Evolutionary conservation across 2,329 filamentous ascomycete species (phyloP).

Genomic region (Amauroascus niger): DNA sequence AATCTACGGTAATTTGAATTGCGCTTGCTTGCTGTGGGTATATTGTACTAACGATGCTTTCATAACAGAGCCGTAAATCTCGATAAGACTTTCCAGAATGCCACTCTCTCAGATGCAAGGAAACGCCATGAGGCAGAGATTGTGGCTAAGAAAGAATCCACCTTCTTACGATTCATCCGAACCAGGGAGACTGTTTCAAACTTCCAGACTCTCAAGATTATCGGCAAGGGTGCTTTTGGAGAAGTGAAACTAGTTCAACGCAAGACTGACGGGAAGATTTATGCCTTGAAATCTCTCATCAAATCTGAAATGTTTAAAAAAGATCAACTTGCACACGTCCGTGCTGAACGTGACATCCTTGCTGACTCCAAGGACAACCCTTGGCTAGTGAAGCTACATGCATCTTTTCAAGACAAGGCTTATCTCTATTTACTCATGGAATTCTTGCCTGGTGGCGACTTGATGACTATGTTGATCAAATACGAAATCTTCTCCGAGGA

Average conservation of each 20-base stretch:
- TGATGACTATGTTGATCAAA: constrained; percentile 99
- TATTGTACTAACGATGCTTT: neutral
- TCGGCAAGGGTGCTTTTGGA: constrained; percentile 96
- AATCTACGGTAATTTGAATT: constrained; percentile 70
- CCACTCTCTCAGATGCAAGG: constrained; percentile 61
- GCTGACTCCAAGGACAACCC: constrained; percentile 94
- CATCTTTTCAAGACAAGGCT: constrained; percentile 91
- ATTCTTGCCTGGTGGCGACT: constrained; percentile 90
- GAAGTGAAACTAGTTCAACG: constrained; percentile 97
- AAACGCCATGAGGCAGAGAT: constrained; percentile 79
- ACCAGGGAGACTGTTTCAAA: constrained; percentile 94
- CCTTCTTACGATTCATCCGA: constrained; percentile 95
- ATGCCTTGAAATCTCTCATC: constrained; percentile 94
- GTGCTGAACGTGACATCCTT: constrained; percentile 92
- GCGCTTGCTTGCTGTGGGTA: neutral
- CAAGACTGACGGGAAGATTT: constrained; percentile 92
- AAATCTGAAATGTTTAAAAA: constrained; percentile 99
- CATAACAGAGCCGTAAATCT: constrained; percentile 71
- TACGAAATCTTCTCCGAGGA: constrained; percentile 99
- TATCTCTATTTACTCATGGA: constrained; percentile 99
- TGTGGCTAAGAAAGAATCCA: constrained; percentile 81
- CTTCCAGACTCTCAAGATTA: constrained; percentile 94
- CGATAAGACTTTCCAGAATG: constrained; percentile 72
- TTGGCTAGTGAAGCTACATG: constrained; percentile 97
- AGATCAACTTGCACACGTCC: constrained; percentile 93